phyloP scores from a whole-genome alignment of 805 yeast genomes.

The Kockiozyma suomiensis region DNA sequence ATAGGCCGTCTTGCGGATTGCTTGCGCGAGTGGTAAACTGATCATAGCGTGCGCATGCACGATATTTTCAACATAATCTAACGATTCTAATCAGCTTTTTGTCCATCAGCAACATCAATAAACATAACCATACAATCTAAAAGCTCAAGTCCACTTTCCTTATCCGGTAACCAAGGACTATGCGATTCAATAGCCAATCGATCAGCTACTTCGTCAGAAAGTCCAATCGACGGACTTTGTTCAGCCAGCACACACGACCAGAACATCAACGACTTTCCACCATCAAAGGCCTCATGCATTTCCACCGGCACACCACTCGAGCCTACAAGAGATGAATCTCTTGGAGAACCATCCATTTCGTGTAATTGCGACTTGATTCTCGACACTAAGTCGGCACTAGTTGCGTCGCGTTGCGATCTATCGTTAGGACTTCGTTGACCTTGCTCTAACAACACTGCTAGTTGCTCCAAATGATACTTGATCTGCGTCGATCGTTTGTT shows the following conservation, averaged over 20 bases:
- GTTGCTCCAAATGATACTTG: slow-evolving; percentile 24
- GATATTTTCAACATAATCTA: slow-evolving; percentile 13
- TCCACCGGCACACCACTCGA: no score
- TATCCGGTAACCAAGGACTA: slow-evolving; percentile 23
- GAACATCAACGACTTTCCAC: not conserved
- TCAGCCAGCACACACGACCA: slow-evolving; percentile 24
- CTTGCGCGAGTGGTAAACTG: slow-evolving; percentile 5
- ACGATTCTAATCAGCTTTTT: no score
- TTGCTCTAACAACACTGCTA: slow-evolving; percentile 17
- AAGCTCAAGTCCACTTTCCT: slow-evolving; percentile 9
- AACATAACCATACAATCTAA: slow-evolving; percentile 14
- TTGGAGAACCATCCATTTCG: no score
- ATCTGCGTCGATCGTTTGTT: slow-evolving; percentile 6
- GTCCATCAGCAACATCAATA: no score
- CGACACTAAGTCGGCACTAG: slow-evolving; percentile 6
- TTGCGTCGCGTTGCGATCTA: not conserved
- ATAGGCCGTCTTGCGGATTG: slow-evolving; percentile 17
- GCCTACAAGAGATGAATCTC: no score
- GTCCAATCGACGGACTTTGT: slow-evolving; percentile 16
- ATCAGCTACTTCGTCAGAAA: slow-evolving; percentile 30
- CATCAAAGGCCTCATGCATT: not conserved
- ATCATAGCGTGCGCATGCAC: slow-evolving; percentile 10
- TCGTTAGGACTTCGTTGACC: not conserved
- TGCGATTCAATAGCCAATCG: slow-evolving; percentile 27
- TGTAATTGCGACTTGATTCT: slow-evolving; percentile 15